phyloP scores from a whole-genome alignment of 495 filamentous ascomycete species.

The Penicillium paxilli region DNA sequence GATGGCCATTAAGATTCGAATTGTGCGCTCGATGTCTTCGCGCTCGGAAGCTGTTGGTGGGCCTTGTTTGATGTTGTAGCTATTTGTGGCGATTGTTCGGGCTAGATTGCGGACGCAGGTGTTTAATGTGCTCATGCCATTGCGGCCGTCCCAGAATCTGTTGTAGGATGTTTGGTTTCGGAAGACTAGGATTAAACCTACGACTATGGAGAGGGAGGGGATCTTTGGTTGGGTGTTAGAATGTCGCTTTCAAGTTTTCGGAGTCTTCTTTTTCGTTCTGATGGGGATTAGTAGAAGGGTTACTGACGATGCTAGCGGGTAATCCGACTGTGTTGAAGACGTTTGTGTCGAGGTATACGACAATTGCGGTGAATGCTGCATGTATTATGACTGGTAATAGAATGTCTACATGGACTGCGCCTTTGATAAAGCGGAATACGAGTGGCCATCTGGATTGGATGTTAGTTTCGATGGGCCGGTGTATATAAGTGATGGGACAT shows the following conservation, averaged over 20 bases:
- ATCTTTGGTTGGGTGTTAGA: constrained; percentile 42
- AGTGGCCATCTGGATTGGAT: constrained; percentile 60
- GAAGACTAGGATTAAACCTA: constrained; percentile 80
- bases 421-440: constrained; percentile 73
- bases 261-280: neutral
- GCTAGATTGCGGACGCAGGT: constrained; percentile 65
- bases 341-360: constrained; percentile 63
- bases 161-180: constrained; percentile 72
- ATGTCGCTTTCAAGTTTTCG: neutral
- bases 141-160: constrained; percentile 70
- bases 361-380: constrained; percentile 59
- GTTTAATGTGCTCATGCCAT: constrained; percentile 55
- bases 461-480: neutral
- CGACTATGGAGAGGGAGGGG: constrained; percentile 75
- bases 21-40: constrained; percentile 58
- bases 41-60: constrained; percentile 43
- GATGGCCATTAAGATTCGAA: constrained; percentile 66
- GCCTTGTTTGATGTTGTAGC: constrained; percentile 28
- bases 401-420: constrained; percentile 68
- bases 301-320: constrained; percentile 61
- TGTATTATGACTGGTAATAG: constrained; percentile 64
- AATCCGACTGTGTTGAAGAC: constrained; percentile 57
- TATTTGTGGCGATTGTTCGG: constrained; percentile 54
- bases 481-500: neutral
- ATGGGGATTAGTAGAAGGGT: neutral